Conservation (phyloP, 106 monocot species). For the Dendrobium nobile region DNA sequence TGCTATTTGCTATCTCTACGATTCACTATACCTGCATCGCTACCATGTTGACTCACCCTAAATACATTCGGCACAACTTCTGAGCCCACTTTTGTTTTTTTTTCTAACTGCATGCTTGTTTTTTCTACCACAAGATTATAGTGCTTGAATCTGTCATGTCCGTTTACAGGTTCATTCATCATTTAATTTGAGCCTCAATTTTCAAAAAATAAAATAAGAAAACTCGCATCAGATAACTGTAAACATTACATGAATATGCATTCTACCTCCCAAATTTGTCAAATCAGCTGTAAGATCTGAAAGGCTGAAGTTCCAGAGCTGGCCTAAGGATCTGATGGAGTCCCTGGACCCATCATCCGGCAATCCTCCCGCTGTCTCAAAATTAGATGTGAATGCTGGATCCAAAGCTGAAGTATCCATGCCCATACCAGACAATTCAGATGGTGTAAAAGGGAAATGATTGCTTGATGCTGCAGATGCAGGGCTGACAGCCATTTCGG, state of each 20-base stretch:
- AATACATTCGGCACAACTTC: too few relatives aligned
- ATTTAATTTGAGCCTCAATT: too few relatives aligned
- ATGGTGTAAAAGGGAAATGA: conserved; percentile 74
- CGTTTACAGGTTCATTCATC: too few relatives aligned
- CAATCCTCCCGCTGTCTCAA: conserved; percentile 30
- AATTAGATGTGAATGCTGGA: conserved; percentile 50
- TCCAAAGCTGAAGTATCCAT: conserved; percentile 69
- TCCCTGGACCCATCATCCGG: conserved; percentile 73
- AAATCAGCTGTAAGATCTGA: conserved; percentile 89
- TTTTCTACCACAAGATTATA: too few relatives aligned
- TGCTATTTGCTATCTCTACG: too few relatives aligned
- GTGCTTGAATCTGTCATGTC: too few relatives aligned
- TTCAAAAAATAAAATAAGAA: neutral
- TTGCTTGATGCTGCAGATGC: conserved; percentile 77
- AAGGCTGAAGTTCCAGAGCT: conserved; percentile 86
- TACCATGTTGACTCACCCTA: too few relatives aligned
- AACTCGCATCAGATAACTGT: neutral
- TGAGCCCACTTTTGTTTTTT: too few relatives aligned
- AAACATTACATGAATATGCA: conserved; percentile 5
- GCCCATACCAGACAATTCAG: conserved; percentile 80
- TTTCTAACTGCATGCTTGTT: too few relatives aligned
- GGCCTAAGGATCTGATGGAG: conserved; percentile 51
- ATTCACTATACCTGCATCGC: too few relatives aligned
- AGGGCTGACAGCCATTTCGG: conserved; percentile 82
- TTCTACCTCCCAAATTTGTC: conserved; percentile 73